Evolutionary conservation across 257 asterid species (phyloP), one percentile per base, ranked within the genome.

Genomic region (Penstemon barbatus): DNA sequence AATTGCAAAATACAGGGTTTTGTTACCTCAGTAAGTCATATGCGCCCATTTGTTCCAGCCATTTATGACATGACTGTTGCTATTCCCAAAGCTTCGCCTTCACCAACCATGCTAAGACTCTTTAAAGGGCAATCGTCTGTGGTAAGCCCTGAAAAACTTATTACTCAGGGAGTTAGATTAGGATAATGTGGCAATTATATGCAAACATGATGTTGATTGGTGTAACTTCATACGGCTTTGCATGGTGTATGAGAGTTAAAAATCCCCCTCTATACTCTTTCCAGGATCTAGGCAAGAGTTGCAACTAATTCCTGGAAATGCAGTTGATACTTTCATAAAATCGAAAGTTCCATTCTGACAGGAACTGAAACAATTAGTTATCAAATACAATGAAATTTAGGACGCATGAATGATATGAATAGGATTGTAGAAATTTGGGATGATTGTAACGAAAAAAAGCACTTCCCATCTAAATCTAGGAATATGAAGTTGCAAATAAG

Each of bases 41-140:
- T 89, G 95, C 95, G 92, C 58, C 70, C 95, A 38, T 90, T 90
- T 84, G 99, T 90, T 77, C 99, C 99, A 12, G 97, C 96, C 45
- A 82, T 93, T 79, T 93, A 90, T 81, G 95, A 93, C 58, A 85
- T 84, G 54, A 93, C 99, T 58, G 90, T 93, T 64, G 84, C 96
- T 44, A 90, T 93, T 59, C 96, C 97, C 46, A 87, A 85, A 74
- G 76, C 84, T 66, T 85, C 95, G 66, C 87, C 95, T n/a, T 79
- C 78, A 60, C 99, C 99, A 46, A 93, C 97, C 79, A 90, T 93
- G 96, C 84, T 88, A 46, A 78, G 96, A 79, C 90, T 93, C 64
- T 85, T 93, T 73, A 87, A 78, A 81, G 99, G 97, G 68, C 90
- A 88, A 63, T 78, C 96, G 70, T 89, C 96, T 66, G 95, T 89